Percentiles rank a stretch among this genome's conserved stretches.
phyloP scores from a whole-genome alignment of 73 alveolate genomes.

The Diophrys sp. region DNA sequence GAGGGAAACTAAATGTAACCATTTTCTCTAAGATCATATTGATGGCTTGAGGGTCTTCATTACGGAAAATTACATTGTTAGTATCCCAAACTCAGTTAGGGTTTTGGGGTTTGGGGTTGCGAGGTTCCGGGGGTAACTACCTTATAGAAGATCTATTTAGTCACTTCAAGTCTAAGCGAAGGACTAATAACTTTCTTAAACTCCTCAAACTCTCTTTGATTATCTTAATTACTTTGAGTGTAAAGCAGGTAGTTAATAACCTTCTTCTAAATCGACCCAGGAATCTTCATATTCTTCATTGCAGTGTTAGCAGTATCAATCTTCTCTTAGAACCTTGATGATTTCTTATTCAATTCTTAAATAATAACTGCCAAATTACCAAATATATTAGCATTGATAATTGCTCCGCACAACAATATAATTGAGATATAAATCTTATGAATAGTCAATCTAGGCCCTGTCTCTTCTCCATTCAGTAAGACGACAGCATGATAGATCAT shows the following conservation, averaged over 20 bases:
- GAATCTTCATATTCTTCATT: conserved; percentile 46
- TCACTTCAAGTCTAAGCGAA: conserved; percentile 39
- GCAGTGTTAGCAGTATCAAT: conserved; percentile 52
- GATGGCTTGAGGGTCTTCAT: neutral
- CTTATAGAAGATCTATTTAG: conserved; percentile 30
- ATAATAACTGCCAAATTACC: conserved; percentile 58
- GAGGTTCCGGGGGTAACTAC: conserved; percentile 30
- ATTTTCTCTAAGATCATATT: neutral
- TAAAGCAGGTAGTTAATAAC: conserved; percentile 35
- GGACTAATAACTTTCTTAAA: conserved; percentile 52
- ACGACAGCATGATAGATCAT: conserved; percentile 49
- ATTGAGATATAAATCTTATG: conserved; percentile 27
- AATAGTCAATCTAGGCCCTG: conserved; percentile 33
- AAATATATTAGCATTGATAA: conserved; percentile 57
- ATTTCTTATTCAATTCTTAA: conserved; percentile 31
- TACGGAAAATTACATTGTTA: neutral
- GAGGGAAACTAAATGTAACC: neutral
- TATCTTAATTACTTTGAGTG: conserved; percentile 45
- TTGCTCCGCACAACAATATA: conserved; percentile 44
- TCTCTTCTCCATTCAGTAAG: conserved; percentile 57
- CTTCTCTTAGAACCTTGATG: conserved; percentile 30
- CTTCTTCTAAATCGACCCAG: conserved; percentile 27
- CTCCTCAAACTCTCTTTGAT: conserved; percentile 44
- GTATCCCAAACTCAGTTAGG: conserved; percentile 30
- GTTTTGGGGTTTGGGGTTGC: conserved; percentile 9